These are phyloP conservation scores for Trametes cubensis DNA, from an alignment of 768 basidiomycete species.

Conservation along the genomic window DNA sequence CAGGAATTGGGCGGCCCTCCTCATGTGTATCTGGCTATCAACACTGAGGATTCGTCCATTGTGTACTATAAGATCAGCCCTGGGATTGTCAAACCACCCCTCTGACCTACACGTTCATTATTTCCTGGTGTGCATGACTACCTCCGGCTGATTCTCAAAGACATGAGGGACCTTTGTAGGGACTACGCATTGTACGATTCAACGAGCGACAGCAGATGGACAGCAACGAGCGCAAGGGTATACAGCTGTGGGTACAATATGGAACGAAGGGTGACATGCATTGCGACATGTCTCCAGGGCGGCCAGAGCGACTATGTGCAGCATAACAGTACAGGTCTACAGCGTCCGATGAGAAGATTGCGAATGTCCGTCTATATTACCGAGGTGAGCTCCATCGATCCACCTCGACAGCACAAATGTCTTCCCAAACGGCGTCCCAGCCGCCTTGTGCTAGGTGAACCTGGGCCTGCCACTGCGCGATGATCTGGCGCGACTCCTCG, in stretches of 20 bases:
- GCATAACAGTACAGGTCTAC: conserved; percentile 11
- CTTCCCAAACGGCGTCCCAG: conserved; percentile 78
- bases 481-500: conserved; percentile 62
- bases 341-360: not conserved
- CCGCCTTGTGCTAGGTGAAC: conserved; percentile 64
- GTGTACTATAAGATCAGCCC: conserved; percentile 83
- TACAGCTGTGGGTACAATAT: conserved; percentile 8
- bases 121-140: not conserved
- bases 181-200: not conserved
- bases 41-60: conserved; percentile 76
- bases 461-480: conserved; percentile 72
- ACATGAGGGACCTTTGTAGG: not conserved
- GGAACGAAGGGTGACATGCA: not conserved
- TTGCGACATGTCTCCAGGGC: not conserved
- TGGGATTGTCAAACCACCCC: conserved; percentile 74
- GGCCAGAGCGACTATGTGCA: not conserved
- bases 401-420: conserved; percentile 75
- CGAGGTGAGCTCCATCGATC: conserved; percentile 59
- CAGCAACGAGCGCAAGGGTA: conserved; percentile 9
- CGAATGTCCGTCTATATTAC: conserved; percentile 20
- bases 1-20: conserved; percentile 46
- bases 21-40: conserved; percentile 69
- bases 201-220: conserved; percentile 4
- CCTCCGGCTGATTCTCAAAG: no score
- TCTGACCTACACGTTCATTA: conserved; percentile 35